Conservation (phyloP, 192 early-diverging fungal species). For the Linnemannia hyalina region DNA sequence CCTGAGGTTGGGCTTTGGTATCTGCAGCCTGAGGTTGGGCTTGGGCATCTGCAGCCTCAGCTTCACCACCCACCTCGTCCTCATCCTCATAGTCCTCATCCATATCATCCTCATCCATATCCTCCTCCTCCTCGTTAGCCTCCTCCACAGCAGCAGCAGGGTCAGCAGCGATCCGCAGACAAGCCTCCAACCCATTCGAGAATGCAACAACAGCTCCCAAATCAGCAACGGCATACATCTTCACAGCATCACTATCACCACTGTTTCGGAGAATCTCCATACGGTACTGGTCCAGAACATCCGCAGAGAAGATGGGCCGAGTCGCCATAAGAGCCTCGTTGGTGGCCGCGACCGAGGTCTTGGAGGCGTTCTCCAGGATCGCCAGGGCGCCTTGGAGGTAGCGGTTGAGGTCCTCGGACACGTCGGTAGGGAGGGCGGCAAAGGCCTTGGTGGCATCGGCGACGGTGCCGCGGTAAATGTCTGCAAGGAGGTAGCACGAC, state of each 20-base stretch:
- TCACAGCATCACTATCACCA: not conserved
- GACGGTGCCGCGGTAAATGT: not conserved
- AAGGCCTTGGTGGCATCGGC: not conserved
- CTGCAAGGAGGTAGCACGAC: not conserved
- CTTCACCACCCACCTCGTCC: not conserved
- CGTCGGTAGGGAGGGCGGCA: not conserved
- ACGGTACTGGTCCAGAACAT: not conserved
- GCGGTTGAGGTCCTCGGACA: not conserved
- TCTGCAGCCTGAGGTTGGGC: not conserved
- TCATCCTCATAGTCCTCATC: not conserved
- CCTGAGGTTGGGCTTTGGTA: not conserved
- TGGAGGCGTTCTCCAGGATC: conserved; percentile 2
- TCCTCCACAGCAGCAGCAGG: not conserved
- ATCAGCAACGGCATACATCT: not conserved
- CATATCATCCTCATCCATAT: not conserved
- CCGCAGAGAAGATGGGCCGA: not conserved
- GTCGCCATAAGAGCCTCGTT: not conserved
- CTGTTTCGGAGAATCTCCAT: not conserved
- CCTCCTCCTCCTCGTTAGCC: not conserved
- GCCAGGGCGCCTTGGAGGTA: not conserved
- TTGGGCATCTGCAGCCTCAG: not conserved
- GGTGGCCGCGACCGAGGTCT: not conserved
- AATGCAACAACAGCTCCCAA: not conserved
- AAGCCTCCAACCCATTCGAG: conserved; percentile 1
- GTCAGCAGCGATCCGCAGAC: not conserved